These are phyloP conservation scores for Trichosanthes truncata DNA, from an alignment of 306 rosid species.

Conservation along the genomic window DNA sequence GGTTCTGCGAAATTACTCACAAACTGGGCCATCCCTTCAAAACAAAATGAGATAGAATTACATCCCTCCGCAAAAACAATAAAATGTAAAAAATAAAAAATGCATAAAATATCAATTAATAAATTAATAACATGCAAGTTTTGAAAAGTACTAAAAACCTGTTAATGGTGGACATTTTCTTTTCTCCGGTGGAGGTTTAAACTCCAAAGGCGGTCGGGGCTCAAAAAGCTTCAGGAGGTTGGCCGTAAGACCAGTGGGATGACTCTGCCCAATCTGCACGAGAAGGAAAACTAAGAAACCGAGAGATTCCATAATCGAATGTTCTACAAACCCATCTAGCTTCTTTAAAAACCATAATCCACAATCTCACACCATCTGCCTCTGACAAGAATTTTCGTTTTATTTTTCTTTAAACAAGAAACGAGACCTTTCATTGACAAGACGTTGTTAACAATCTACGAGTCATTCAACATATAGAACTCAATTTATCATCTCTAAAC, in stretches of 20 bases:
- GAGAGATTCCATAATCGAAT: background rate
- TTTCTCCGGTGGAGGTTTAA: slow-evolving; percentile 93
- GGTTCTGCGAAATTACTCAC: slow-evolving; percentile 78
- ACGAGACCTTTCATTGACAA: background rate
- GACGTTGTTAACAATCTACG: background rate
- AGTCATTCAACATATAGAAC: background rate
- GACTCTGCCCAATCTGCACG: slow-evolving; percentile 94
- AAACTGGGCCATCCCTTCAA: slow-evolving; percentile 81
- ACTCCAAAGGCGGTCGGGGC: slow-evolving; percentile 93
- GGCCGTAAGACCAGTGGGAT: slow-evolving; percentile 89
- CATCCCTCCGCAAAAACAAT: background rate
- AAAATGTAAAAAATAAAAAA: background rate
- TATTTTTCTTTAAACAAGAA: background rate
- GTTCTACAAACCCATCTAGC: background rate
- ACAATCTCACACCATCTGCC: background rate
- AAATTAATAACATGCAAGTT: background rate
- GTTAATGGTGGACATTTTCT: slow-evolving; percentile 82
- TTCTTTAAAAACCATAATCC: background rate
- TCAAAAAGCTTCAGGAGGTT: slow-evolving; percentile 91
- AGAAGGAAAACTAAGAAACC: background rate
- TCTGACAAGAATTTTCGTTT: background rate
- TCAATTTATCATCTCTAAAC: background rate
- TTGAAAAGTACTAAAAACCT: slow-evolving; percentile 25
- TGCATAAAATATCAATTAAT: background rate
- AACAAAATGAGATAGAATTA: background rate